Evolutionary conservation across 306 rosid genomes (phyloP).

Genomic region (Citrullus mucosospermus): DNA sequence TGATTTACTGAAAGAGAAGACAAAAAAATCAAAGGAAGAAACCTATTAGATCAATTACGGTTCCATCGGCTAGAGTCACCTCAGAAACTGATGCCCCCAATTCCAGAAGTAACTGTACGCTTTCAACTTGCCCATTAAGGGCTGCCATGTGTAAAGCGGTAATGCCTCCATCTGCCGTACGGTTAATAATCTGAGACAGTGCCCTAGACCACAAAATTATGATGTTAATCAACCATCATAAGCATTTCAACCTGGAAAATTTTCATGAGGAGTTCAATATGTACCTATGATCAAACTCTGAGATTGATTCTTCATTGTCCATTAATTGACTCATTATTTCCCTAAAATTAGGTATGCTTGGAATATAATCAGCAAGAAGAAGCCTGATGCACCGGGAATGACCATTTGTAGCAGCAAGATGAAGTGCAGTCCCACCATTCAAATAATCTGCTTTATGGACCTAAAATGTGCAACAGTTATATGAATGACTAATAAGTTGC

Average conservation of each 20-base stretch:
- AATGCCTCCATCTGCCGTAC: constrained; percentile 88
- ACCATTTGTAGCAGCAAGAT: constrained; percentile 89
- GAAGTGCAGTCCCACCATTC: constrained; percentile 92
- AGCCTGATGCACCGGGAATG: constrained; percentile 82
- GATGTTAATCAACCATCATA: constrained; percentile 17
- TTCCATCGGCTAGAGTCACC: constrained; percentile 80
- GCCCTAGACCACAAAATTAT: constrained; percentile 33
- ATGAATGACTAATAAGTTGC: background rate
- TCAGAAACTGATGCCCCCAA: constrained; percentile 81
- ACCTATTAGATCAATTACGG: constrained; percentile 85
- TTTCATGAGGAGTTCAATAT: constrained; percentile 7
- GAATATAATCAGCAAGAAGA: constrained; percentile 69
- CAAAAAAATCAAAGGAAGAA: constrained; percentile 10
- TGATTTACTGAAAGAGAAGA: background rate
- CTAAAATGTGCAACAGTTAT: constrained; percentile 24
- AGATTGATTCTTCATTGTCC: constrained; percentile 26
- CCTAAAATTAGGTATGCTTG: constrained; percentile 64
- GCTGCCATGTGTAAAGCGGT: constrained; percentile 98
- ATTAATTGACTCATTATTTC: constrained; percentile 21
- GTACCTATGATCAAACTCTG: constrained; percentile 62
- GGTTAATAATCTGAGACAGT: constrained; percentile 50
- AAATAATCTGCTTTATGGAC: constrained; percentile 81
- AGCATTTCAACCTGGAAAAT: constrained; percentile 1
- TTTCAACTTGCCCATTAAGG: constrained; percentile 79
- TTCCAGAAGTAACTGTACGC: constrained; percentile 70